Base-by-base conservation (phyloP, 73 alveolate genomes). In the Breviolum minutum region DNA sequence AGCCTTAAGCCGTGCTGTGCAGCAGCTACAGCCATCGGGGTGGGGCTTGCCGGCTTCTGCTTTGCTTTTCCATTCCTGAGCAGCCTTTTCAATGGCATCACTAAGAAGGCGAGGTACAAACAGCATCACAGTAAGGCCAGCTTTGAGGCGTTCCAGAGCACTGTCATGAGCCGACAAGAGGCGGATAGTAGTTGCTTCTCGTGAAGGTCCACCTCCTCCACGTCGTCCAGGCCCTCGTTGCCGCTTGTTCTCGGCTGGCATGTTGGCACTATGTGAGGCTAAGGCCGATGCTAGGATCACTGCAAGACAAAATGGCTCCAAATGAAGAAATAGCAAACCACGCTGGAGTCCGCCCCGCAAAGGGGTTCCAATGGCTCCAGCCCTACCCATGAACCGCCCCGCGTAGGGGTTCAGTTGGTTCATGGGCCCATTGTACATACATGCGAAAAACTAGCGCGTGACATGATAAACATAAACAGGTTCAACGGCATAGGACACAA, bases 291-390 rank as follows among this genome's bases (percentile, higher is more conserved):
- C 54, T 40, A 40, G 54, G 54, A 40, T 40, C 64, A 79, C 64
- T 14, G 13, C 16, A 14, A n/a, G 29, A 17, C 85, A n/a, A 74
- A 74, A n/a, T 11, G 16, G 26, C 60, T 1, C 48, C 8, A 74
- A 74, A 63, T 14, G 87, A 79, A 4, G 2, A 27, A 29, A 24
- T 8, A 22, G 87, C 87, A 10, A 61, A 40, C 87, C 64, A 24
- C 87, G 29, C 87, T 63, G n/a, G 32, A 63, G 48, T 40, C 87
- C 9, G 87, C 87, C 87, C 87, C 87, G 87, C 87, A 22, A 79
- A 79, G 87, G 87, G 87, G 87, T 79, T 7, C 87, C 63, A 79
- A n/a, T 22, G 87, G 63, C 48, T 63, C 87, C 32, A 63, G 48
- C n/a, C 87, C 87, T 79, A 40, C 54, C 54, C 54, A 40, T 40